Conservation (phyloP, 805 yeast genomes). For the Candida loeiensis region DNA sequence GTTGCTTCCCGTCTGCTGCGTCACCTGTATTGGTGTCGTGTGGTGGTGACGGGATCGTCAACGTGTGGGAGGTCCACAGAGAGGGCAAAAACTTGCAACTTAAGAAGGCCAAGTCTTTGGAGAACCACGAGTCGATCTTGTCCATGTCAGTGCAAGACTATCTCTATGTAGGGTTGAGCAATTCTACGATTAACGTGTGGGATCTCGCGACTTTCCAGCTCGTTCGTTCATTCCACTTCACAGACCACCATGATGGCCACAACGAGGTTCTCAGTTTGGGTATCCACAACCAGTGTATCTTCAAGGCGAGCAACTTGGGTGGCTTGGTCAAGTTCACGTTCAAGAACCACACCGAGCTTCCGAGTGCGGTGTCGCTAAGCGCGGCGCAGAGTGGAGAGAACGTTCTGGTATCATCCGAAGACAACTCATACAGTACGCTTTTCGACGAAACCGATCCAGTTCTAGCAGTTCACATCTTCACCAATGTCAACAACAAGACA, state of each 20-base stretch:
- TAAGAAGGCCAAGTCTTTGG: conserved; percentile 37
- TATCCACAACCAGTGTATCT: conserved; percentile 53
- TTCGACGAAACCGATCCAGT: conserved; percentile 25
- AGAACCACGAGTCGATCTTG: conserved; percentile 67
- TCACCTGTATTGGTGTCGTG: conserved; percentile 39
- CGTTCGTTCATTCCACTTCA: conserved; percentile 41
- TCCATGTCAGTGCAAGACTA: conserved; percentile 64
- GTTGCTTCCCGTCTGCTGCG: not conserved
- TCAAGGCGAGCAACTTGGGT: conserved; percentile 55
- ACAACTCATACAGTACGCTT: conserved; percentile 6
- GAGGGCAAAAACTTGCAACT: conserved; percentile 5
- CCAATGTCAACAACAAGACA: conserved; percentile 32
- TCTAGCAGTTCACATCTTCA: conserved; percentile 52
- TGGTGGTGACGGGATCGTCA: conserved; percentile 90
- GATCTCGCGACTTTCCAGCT: conserved; percentile 81
- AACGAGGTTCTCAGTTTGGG: conserved; percentile 56
- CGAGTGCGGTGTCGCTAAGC: not conserved
- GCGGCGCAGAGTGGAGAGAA: not conserved
- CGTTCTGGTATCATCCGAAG: conserved; percentile 13
- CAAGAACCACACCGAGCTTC: conserved; percentile 14
- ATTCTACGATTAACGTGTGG: conserved; percentile 78
- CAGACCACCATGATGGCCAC: conserved; percentile 16
- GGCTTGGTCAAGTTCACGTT: conserved; percentile 31
- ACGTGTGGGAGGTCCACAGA: conserved; percentile 60
- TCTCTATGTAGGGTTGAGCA: conserved; percentile 76